Evolutionary conservation across 208 protist genomes (phyloP), one percentile per base, ranked within the genome.

Genomic region (Leishmania tarentolae): DNA sequence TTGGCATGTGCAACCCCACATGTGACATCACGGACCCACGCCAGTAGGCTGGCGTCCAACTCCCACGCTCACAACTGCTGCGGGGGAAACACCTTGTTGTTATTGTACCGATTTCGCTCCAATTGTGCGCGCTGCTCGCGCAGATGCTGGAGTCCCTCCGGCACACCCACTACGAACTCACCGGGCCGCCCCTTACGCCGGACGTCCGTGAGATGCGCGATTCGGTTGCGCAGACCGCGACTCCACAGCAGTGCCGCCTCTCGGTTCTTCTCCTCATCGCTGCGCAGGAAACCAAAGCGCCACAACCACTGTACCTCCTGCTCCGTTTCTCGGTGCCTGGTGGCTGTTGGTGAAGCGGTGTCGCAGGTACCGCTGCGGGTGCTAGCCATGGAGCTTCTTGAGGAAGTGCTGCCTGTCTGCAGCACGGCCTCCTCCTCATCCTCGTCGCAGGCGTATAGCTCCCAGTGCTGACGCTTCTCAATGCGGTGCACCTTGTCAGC

Each of bases 101-200:
- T 90, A 37, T 81, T 69, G 86, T 96, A 98, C 3, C 89, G 89
- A 79, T 97, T 91, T 13, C 93, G 83, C 86, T 98, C 92, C 8
- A 98, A 84, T 40, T 80, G 81, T 75, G 91, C 91, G 3, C 95
- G 90, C 81, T 97, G 90, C 79, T 95, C 90, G 4, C 92, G 89
- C 66, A 98, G 85, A 76, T 92, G 85, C 72, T 86, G 86, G 59
- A 98, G 88, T 0, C 93, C 92, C 81, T 98, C 93, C 3, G 95
- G 95, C n/a, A 98, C 95, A 1, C 95, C 95, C 65, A 98, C 83
- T 40, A 98, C 93, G 90, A 97, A 98, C 86, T 96, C 92, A 31
- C 92, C 95, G 2, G 91, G 87, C 15, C 86, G 82, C 7, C 93
- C 95, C 40, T 91, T 92, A 59, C 93, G 88, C 37, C 95, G 92